Base-by-base conservation (phyloP, 305 asterid species). In the Solanum chacoense region DNA sequence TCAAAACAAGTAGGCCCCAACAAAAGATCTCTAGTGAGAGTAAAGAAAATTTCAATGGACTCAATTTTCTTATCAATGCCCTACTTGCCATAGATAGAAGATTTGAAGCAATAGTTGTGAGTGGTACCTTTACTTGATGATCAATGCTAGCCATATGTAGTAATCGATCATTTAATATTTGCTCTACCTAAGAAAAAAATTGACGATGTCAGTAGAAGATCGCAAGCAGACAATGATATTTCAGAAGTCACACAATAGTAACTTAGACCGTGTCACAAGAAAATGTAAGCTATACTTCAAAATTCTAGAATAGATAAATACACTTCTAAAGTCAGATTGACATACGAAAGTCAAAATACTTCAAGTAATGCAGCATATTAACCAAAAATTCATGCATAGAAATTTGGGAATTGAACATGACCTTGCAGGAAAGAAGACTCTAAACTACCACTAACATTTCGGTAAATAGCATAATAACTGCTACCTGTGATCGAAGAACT, bases 121-220 rank as follows among this genome's bases (percentile, higher is more conserved):
- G 38, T 31, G 37, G 89, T 94, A 97, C 99, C 98, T 97, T 96
- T 84, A 95, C 97, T 89, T 97, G 96, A 88, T 92, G 96, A 91
- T 97, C 99, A 92, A 93, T 94, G 91, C 90, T 93, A 75, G 98
- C 95, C 89, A 97, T 95, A 31, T 94, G 96, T 63, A 92, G 80
- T 88, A 95, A 93, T 90, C 90, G 95, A 89, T 94, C 99, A 93
- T 89, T 93, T 91, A 97, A 91, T 88, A 80, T 88, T 80, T 91
- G 93, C 92, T 96, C 99, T 89, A 97, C 96, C 99, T 96, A 90
- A 87, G 88, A 81, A 79, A 88, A 79, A 77, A 83, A 36, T 29
- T 32, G 65, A 31, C 28, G 11, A 89, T 87, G 86, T 87, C 85
- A 87, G 81, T 8, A 89, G 87, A 83, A 90, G 78, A 90, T 89